phyloP scores from a whole-genome alignment of 495 filamentous ascomycete genomes.

The Staphylotrichum longicolle region DNA sequence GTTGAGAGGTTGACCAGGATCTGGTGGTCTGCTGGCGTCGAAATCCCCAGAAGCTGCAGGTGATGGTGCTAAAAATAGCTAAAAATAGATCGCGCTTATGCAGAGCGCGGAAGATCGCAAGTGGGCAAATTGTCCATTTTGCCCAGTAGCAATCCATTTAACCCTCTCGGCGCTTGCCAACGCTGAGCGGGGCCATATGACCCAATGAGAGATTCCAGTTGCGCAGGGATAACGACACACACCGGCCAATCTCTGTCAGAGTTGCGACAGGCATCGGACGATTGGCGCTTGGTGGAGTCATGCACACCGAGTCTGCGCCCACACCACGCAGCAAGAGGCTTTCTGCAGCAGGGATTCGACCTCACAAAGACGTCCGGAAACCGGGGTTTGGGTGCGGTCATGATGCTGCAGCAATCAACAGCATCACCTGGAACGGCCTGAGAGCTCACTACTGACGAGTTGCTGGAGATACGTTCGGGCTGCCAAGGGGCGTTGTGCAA shows the following conservation, averaged over 20 bases:
- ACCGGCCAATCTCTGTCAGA: neutral
- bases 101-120: constrained; percentile 25
- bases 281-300: neutral
- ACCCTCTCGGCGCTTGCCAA: constrained; percentile 30
- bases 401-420: neutral
- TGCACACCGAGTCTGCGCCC: neutral
- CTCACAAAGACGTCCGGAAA: neutral
- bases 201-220: constrained; percentile 20
- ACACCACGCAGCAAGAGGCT: constrained; percentile 1
- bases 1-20: neutral
- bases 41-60: constrained; percentile 7
- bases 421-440: neutral
- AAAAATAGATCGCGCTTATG: constrained; percentile 31
- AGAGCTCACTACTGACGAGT: too few species aligned
- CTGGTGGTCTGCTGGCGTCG: neutral
- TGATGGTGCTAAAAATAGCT: constrained; percentile 35
- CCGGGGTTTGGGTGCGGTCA: neutral
- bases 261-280: neutral
- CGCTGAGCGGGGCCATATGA: neutral
- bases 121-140: constrained; percentile 33
- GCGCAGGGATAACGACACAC: neutral
- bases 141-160: constrained; percentile 29
- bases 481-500: neutral
- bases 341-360: constrained; percentile 11
- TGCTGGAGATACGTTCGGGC: neutral